Evolutionary conservation across 305 asterid genomes (phyloP), one percentile per base, ranked within the genome.

Genomic region (Petunia hybrid): DNA sequence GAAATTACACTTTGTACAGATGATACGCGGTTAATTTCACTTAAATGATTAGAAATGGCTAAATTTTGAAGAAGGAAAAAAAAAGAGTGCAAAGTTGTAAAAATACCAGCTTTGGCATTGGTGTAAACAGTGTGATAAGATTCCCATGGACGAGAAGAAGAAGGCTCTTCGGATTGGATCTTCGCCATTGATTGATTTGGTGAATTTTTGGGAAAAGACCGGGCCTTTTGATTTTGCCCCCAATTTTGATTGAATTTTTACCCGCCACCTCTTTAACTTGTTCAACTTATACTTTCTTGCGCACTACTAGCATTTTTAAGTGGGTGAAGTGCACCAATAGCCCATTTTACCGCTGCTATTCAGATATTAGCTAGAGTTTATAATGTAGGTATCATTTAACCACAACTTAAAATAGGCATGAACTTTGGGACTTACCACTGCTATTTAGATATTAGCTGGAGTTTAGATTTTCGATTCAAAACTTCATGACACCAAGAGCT

Each of bases 101-200:
- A 51, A 55, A 4, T 66, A 94, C 98, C 98, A 84, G 98, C 98
- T 94, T 94, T 95, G 38, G 97, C 97, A 70, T 84, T 94, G 6
- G 99, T 95, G 75, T 84, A 95, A 31, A 88, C 97, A 80, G 98
- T 91, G 87, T 94, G 88, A 80, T 95, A 94, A 14, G 99, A 92
- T 85, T 94, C 89, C 99, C 99, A 94, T 71, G 99, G 99, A 76
- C 92, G 93, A 61, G 84, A 87, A 31, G 77, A 38, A 2, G 83
- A 81, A 12, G 89, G 73, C 75, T 86, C 85, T 53, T 82, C 88
- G 64, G 68, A 78, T 80, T 85, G 91, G 66, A 69, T 84, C 59
- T 85, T 86, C 83, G 85, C 90, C 92, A 89, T 90, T 80, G 75
- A 70, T 35, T 62, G 77, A 41, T 81, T 71, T 77, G 64, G 46